These are phyloP conservation scores for Hymenoscyphus salicellus DNA, from an alignment of 2,329 filamentous ascomycete genomes.

Conservation along the genomic window DNA sequence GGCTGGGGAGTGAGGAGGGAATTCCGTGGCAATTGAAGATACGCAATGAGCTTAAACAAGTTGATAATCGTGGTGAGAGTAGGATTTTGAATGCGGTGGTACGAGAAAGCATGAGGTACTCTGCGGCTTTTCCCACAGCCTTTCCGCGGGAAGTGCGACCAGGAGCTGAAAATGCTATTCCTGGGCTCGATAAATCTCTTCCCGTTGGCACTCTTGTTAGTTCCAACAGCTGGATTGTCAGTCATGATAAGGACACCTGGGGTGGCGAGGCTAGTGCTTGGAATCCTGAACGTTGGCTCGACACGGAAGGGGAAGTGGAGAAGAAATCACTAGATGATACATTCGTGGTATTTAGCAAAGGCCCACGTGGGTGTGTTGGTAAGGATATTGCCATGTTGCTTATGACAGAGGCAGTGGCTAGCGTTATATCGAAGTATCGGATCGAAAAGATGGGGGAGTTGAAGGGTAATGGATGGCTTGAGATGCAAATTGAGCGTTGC, in stretches of 20 bases:
- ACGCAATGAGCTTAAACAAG: neutral
- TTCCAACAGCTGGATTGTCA: conserved; percentile 12
- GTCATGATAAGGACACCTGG: conserved; percentile 9
- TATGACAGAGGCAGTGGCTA: neutral
- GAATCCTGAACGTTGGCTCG: neutral
- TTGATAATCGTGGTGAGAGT: neutral
- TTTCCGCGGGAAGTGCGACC: neutral
- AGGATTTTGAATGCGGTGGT: neutral
- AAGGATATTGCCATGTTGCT: neutral
- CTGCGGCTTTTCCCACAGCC: neutral
- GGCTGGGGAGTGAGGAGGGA: neutral
- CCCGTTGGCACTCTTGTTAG: conserved; percentile 9
- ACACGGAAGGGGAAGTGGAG: neutral
- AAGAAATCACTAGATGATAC: neutral
- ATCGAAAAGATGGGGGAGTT: neutral
- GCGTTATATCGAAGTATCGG: neutral
- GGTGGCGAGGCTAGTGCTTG: conserved; percentile 9
- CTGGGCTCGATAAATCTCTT: neutral
- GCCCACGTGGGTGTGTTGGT: neutral
- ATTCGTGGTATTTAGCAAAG: neutral
- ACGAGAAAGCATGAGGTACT: neutral
- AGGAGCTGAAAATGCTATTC: conserved; percentile 1
- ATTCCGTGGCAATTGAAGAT: neutral
- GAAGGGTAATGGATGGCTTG: neutral
- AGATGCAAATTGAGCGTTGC: neutral